Evolutionary conservation across 2,329 filamentous ascomycete species (phyloP), one percentile per base, ranked within the genome.

Genomic region (Metarhizium album): DNA sequence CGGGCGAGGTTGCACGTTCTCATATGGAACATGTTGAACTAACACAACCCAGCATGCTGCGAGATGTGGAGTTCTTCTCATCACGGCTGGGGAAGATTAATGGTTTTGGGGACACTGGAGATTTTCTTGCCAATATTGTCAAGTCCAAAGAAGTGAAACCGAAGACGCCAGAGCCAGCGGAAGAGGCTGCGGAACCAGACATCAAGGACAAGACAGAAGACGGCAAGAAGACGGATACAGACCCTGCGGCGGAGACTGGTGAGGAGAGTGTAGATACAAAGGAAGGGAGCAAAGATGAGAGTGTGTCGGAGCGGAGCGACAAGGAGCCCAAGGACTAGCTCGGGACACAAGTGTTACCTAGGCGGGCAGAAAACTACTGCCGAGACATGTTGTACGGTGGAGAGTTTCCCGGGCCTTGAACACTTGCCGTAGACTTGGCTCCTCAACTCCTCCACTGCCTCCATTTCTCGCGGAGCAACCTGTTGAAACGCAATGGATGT

Each of bases 21-120:
- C 22, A 16, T 16, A 31, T 43, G 9, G 22, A 4, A 23, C 11
- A 23, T 43, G 40, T 11, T 2, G 14, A 29, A 43, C 40, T 18
- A 13, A 24, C 22, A 24, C 14, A 9, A 40, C 3, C 2, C 55
- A 93, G 88, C 62, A 83, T 96, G 74, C 71, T 87, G 46, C 78
- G 78, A 45, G 90, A 95, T 61, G 78, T 88, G 16, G 81, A 90
- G 51, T 80, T 83, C 57, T 84, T 95, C 59, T 77, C 82, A 46
- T 70, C 75, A 1, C 83, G 82, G 57, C 75, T 95, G 6, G 76
- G 80, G 57, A 90, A 87, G 62, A 78, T 95, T 38, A 84, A 93
- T 48, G 89, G 87, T 1, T 87, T 88, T 53, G 83, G 78, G 9
- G 83, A 90, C 57, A 74, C 87, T 2, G 87, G 86, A 29, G 78